These are phyloP conservation scores for Apiospora sp. DNA, from an alignment of 2,329 filamentous ascomycete species.

Conservation along the genomic window DNA sequence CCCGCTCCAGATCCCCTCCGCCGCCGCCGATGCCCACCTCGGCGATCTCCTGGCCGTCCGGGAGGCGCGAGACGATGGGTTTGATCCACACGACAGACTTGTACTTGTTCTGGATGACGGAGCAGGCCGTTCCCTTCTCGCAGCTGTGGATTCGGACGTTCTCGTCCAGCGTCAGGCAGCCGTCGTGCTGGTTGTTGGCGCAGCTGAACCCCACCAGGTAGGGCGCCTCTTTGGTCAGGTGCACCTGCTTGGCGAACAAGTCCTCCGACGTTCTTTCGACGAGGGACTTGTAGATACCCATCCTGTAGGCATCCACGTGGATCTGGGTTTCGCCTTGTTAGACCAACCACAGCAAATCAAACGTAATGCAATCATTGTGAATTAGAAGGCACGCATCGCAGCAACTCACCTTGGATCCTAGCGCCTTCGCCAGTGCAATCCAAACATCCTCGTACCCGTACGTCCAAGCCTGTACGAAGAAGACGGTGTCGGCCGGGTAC, in stretches of 20 bases:
- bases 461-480: constrained; percentile 90
- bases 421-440: constrained; percentile 76
- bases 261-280: constrained; percentile 50
- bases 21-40: constrained; percentile 85
- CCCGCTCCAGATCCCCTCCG: constrained; percentile 74
- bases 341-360: background rate
- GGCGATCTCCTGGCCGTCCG: constrained; percentile 67
- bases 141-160: constrained; percentile 83
- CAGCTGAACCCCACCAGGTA: constrained; percentile 76
- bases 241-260: constrained; percentile 35
- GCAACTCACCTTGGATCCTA: constrained; percentile 66
- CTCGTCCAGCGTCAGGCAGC: constrained; percentile 73
- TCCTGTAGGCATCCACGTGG: constrained; percentile 85
- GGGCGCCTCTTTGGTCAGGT: constrained; percentile 66
- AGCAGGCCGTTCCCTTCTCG: constrained; percentile 74
- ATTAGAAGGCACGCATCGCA: too few relatives aligned
- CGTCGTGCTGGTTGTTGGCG: constrained; percentile 73
- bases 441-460: constrained; percentile 95
- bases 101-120: constrained; percentile 50
- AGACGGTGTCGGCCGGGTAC: constrained; percentile 78
- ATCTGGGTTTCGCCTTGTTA: constrained; percentile 55
- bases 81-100: constrained; percentile 75
- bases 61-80: constrained; percentile 75
- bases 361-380: background rate
- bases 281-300: constrained; percentile 74